Evolutionary conservation across 1,284 basidiomycete genomes (phyloP), one percentile per base, ranked within the genome.

Genomic region (Malassezia furfur): DNA sequence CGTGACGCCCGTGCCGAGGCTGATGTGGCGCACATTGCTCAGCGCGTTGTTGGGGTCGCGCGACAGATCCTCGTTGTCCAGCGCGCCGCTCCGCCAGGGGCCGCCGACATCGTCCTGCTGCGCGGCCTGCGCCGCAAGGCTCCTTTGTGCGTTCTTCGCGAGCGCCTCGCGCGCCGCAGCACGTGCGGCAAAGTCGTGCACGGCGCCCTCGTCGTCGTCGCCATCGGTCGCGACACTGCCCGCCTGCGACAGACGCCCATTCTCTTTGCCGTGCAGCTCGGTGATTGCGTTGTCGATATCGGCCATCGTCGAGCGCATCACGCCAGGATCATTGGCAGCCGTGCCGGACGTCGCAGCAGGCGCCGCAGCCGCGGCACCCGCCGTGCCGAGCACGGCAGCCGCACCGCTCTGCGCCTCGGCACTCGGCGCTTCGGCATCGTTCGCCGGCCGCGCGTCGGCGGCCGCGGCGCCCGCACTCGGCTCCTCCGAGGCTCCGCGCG

Each of bases 221-320:
- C 59, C 61, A n/a, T 64, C 63, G 34, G 63, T 57, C 10, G 9
- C 31, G 17, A 8, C 15, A 11, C 25, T 30, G n/a, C 38, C 51
- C 22, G 50, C 19, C 19, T 36, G 37, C 48, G 65, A 61, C 17
- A 60, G 52, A 6, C 57, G 55, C 12, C 60, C 60, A 19, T 58
- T 41, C 25, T 63, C 54, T 32, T 50, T 50, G 52, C 57, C 51
- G 22, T 68, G 63, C 8, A 73, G 52, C 41, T 70, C 67, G 31
- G 69, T 66, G 34, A 73, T 60, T 5, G 70, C 70, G n/a, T 68
- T 62, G 55, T 73, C 70, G 38, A 73, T 68, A 50, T 73, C 70
- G 48, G 67, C 68, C 69, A 73, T 73, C 34, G 70, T 73, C 44
- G 65, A 62, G 48, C 67, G 66, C 67, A 73, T 67, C 22, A 68